Evolutionary conservation across 257 asterid genomes (phyloP), one percentile per base, ranked within the genome.

Genomic region (Verbascum thapsus): DNA sequence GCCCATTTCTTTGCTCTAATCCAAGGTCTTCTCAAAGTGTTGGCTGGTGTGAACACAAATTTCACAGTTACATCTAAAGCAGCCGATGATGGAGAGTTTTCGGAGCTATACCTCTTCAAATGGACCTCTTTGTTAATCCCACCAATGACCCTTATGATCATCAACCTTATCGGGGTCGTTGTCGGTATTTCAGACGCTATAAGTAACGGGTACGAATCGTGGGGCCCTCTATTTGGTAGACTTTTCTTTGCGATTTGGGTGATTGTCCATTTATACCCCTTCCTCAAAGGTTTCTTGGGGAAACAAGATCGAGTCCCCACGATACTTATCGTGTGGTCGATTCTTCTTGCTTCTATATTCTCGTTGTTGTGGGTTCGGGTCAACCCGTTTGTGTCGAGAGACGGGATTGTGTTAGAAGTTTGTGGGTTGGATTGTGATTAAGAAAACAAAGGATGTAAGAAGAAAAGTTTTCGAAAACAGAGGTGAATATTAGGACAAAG

Each of bases 251-350:
- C 96, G 11, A 73, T 91, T 3, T 91, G 98, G 98, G 98, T 91
- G 64, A 91, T 91, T 44, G 84, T 88, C 66, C 98, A 91, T 70
- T 68, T 91, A 34, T 88, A 91, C 74, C 98, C 98, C 10, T 91
- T 91, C 95, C 95, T 91, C n/a, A 91, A 91, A 71, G 98, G 98
- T 67, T 67, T 83, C 78, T 86, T 91, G 98, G 98, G 96, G 59
- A 88, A 71, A 64, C 98, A 91, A 64, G 60, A 82, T 18, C 63
- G 84, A 11, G 76, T 91, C 53, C 98, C 98, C n/a, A 91, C 98
- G 2, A 91, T 91, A 48, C 75, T 91, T 16, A 61, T 91, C n/a
- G 98, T 91, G 40, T 91, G 98, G 98, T 84, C 96, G 10, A 88
- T 91, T 75, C 96, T 91, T 65, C 83, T 91, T 16, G 98, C 98